Evolutionary conservation across 2,329 filamentous ascomycete genomes (phyloP).

Genomic region (Botrytis cinerea): DNA sequence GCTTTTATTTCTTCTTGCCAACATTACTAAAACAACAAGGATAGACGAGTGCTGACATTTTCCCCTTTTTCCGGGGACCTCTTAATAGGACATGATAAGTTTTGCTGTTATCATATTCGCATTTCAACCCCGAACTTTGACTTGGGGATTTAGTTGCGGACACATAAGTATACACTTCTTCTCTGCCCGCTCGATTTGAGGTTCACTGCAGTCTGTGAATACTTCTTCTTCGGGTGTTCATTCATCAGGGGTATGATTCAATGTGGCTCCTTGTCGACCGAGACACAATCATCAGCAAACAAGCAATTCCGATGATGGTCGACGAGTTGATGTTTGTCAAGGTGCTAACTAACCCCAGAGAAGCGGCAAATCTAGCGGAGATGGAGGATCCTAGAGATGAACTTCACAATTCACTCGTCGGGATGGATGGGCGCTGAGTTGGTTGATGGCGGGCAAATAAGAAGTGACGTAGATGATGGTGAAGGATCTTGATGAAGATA

Average conservation of each 20-base stretch:
- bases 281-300: neutral
- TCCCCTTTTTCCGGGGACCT: constrained; percentile 18
- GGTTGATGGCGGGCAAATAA: neutral
- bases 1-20: constrained; percentile 21
- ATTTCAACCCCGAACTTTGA: neutral
- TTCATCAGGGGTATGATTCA: constrained; percentile 12
- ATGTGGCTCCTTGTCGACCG: neutral
- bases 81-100: constrained; percentile 27
- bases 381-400: neutral
- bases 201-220: neutral
- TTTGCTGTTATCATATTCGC: constrained; percentile 17
- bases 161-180: constrained; percentile 21
- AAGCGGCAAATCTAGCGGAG: neutral
- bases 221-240: neutral
- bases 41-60: constrained; percentile 24
- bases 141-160: neutral
- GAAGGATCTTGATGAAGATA: neutral
- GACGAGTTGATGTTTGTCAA: neutral
- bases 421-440: neutral
- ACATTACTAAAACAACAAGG: constrained; percentile 10
- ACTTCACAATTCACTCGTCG: neutral
- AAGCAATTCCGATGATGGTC: neutral
- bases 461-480: neutral
- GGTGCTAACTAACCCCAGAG: neutral
- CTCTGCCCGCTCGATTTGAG: constrained; percentile 11